These are phyloP conservation scores for Globisporangium polare DNA, from an alignment of 352 stramenopile species.

Conservation along the genomic window DNA sequence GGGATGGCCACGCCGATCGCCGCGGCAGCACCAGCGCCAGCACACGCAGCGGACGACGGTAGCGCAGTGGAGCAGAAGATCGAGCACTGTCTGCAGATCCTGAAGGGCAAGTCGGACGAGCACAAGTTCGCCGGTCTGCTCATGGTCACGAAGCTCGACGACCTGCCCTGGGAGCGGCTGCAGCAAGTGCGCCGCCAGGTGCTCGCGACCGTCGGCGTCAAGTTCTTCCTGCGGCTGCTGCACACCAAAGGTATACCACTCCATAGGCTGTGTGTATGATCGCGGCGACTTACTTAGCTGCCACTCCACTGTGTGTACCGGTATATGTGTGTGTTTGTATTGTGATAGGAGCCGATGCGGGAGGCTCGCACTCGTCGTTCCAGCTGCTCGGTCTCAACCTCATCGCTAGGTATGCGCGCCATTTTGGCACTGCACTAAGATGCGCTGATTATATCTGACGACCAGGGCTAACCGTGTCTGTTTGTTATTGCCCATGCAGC, in stretches of 20 bases:
- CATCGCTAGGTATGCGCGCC: constrained; percentile 53
- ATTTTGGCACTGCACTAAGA: too few relatives aligned
- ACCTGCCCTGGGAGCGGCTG: constrained; percentile 37
- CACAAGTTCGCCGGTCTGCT: constrained; percentile 86
- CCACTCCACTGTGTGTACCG: not conserved
- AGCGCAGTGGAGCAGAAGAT: constrained; percentile 14
- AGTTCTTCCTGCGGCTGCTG: constrained; percentile 79
- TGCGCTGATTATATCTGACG: too few relatives aligned
- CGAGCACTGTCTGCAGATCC: constrained; percentile 63
- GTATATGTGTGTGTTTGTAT: constrained; percentile 9
- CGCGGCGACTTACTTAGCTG: not conserved
- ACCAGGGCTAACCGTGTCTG: not conserved
- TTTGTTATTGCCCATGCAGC: constrained; percentile 21
- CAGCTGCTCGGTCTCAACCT: constrained; percentile 75
- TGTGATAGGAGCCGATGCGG: constrained; percentile 34
- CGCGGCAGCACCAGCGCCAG: not conserved
- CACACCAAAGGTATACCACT: constrained; percentile 51
- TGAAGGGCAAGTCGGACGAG: constrained; percentile 70
- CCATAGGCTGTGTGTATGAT: too few relatives aligned
- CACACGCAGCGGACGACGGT: not conserved
- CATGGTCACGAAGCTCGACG: constrained; percentile 80
- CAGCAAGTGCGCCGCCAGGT: constrained; percentile 55
- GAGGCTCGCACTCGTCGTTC: constrained; percentile 62
- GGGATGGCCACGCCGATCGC: not conserved
- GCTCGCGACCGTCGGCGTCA: constrained; percentile 52